Evolutionary conservation across 2,329 filamentous ascomycete species (phyloP).

Genomic region (Colletotrichum sp.): DNA sequence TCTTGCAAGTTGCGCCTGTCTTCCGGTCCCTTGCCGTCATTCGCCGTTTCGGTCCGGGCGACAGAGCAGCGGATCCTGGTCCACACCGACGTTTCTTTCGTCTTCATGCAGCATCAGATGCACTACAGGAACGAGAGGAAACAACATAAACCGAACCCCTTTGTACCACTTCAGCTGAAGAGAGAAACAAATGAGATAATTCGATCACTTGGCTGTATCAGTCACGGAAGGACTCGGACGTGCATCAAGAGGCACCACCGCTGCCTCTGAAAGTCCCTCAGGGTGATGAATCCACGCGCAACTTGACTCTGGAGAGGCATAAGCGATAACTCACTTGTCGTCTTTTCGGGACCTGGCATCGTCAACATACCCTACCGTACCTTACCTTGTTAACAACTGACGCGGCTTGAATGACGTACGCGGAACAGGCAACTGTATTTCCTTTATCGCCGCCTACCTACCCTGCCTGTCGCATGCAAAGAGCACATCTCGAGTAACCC

Average conservation of each 20-base stretch:
- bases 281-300: background rate
- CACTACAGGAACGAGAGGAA: background rate
- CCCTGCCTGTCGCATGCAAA: background rate
- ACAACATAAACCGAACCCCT: background rate
- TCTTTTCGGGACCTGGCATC: background rate
- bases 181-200: background rate
- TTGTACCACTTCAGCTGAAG: background rate
- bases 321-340: background rate
- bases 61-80: background rate
- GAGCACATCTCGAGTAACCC: background rate
- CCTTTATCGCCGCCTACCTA: background rate
- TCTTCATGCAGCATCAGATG: background rate
- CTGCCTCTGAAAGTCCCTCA: background rate
- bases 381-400: background rate
- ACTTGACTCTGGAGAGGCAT: background rate
- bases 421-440: background rate
- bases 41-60: conserved; percentile 4
- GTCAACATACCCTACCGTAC: background rate
- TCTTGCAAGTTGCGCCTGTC: background rate
- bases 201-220: background rate
- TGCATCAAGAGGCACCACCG: background rate
- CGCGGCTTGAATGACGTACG: conserved; percentile 9
- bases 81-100: background rate
- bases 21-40: background rate
- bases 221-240: background rate